Evolutionary conservation across 805 yeast species (phyloP).

Genomic region (Suhomyces xylopsoci): DNA sequence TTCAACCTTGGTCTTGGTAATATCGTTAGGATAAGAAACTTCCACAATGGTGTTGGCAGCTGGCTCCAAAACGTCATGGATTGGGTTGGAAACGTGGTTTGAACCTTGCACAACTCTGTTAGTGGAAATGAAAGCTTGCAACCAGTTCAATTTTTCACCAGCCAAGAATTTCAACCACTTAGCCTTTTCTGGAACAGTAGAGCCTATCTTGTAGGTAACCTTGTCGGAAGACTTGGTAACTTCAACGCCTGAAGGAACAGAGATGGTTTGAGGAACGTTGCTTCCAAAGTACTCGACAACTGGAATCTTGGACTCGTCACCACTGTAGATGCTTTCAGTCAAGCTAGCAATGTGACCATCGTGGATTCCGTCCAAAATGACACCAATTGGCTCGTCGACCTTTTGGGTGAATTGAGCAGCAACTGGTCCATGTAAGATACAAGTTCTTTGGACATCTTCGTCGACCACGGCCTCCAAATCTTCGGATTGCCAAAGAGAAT

Average conservation of each 20-base stretch:
- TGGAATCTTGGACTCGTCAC: slow-evolving; percentile 74
- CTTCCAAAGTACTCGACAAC: slow-evolving; percentile 88
- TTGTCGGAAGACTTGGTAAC: slow-evolving; percentile 24
- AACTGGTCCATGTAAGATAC: slow-evolving; percentile 98
- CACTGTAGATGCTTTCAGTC: slow-evolving; percentile 65
- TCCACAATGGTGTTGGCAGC: slow-evolving; percentile 56
- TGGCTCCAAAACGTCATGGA: slow-evolving; percentile 78
- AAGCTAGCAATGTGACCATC: slow-evolving; percentile 79
- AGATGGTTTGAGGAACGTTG: slow-evolving; percentile 34
- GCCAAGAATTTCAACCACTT: slow-evolving; percentile 82
- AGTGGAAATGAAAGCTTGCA: slow-evolving; percentile 82
- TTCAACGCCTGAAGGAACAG: slow-evolving; percentile 34
- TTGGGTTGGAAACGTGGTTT: slow-evolving; percentile 75
- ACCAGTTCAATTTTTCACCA: slow-evolving; percentile 79
- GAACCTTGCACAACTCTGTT: slow-evolving; percentile 81
- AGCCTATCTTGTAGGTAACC: slow-evolving; percentile 38
- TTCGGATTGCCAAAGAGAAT: slow-evolving; percentile 98
- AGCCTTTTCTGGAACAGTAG: slow-evolving; percentile 25
- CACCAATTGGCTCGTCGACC: slow-evolving; percentile 90
- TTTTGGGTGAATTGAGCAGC: slow-evolving; percentile 88
- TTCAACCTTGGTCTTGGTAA: slow-evolving; percentile 57
- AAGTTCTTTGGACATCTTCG: slow-evolving; percentile 97
- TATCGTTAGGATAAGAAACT: slow-evolving; percentile 47
- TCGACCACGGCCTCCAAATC: slow-evolving; percentile 93
- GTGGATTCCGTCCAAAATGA: slow-evolving; percentile 83